Base-by-base conservation (phyloP, 176 grass and related monocot genomes). In the Cymbopogon citratus region DNA sequence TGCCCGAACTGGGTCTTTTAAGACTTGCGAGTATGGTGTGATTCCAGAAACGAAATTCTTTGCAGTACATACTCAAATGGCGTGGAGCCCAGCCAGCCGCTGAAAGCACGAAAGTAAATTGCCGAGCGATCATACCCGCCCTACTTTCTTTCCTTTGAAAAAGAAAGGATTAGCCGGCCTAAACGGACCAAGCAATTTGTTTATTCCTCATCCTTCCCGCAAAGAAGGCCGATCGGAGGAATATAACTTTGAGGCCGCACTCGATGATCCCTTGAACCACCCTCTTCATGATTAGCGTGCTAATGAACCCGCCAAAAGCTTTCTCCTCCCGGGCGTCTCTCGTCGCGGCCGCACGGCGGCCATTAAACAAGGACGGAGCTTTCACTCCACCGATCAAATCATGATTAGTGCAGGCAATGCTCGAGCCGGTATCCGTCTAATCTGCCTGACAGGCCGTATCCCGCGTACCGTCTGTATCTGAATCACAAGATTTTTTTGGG, bases 121-220 rank as follows among this genome's bases (percentile, higher is more conserved):
- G 65, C 33, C 9, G 3, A 3, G 65, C 36, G 78, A 81, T 81
- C 51, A 81, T 82, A 26, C 66, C n/a, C 21, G n/a, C 16, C 72
- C 71, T 85, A 43, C 40, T 43, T 43, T 43, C 40, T 43, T 40
- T 86, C 78, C 72, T 56, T 78, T 16, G 1, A 38, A 78, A 85
- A 78, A 77, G 73, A 57, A 65, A 82, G 46, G 67, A 66, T 78
- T 74, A 74, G 81, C 87, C 87, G 70, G 76, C 81, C 81, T 89
- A 80, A 80, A 63, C 51, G 76, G 80, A 56, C 76, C 51, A 84
- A 70, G 46, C 69, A 62, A 34, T 80, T 85, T 73, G 70, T 85
- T 89, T 63, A 49, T 84, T 9, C 13, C n/a, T 34, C 40, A 43
- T 46, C 4, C 34, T 7, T 1, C 24, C n/a, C 9, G 18, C 24